These are phyloP conservation scores for Tylopilus sp. DNA, from an alignment of 1,284 basidiomycete genomes.

Conservation along the genomic window DNA sequence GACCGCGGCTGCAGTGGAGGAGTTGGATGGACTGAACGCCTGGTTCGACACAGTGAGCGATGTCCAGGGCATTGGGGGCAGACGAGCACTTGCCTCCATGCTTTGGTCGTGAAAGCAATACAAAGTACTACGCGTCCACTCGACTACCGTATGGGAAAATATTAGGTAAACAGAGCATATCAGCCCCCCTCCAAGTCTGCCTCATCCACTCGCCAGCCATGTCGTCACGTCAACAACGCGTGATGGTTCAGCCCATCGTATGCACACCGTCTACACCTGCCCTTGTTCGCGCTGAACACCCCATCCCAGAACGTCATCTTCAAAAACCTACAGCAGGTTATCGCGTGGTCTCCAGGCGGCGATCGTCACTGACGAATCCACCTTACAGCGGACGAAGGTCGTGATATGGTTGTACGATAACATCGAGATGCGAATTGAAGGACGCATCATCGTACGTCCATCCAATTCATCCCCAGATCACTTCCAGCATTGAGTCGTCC, in stretches of 20 bases:
- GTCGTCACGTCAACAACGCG: conserved; percentile 88
- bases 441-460: conserved; percentile 86
- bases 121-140: conserved; percentile 20
- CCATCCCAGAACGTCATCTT: conserved; percentile 91
- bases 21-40: conserved; percentile 63
- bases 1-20: conserved; percentile 94
- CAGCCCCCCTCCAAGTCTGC: too few species aligned
- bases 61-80: neutral
- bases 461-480: conserved; percentile 19
- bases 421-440: conserved; percentile 94
- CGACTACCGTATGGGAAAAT: conserved; percentile 21
- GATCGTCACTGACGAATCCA: conserved; percentile 15
- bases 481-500: conserved; percentile 28
- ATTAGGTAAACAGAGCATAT: too few species aligned
- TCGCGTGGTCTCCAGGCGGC: neutral
- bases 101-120: conserved; percentile 18
- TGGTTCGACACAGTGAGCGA: conserved; percentile 25
- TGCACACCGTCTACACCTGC: conserved; percentile 32
- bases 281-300: conserved; percentile 17
- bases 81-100: conserved; percentile 28
- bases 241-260: conserved; percentile 98
- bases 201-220: conserved; percentile 56
- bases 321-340: conserved; percentile 90
- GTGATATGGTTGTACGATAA: conserved; percentile 98
- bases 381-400: conserved; percentile 73